Conservation (phyloP, 2,329 filamentous ascomycete species). For the Aureobasidium sp. region DNA sequence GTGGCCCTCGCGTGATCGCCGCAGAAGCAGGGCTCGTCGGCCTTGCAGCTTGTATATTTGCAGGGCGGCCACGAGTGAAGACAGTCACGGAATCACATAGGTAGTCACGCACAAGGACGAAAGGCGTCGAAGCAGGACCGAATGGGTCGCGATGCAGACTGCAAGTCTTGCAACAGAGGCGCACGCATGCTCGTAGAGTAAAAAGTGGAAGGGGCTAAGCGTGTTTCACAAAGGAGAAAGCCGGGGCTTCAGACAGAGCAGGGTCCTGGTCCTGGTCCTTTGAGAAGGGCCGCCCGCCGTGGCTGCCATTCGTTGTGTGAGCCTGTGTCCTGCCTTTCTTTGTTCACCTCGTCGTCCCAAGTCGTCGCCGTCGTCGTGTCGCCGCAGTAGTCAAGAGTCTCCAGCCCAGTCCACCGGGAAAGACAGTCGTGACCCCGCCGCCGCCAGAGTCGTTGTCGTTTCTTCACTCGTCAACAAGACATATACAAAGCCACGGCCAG, state of each 20-base stretch:
- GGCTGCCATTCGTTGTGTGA: neutral
- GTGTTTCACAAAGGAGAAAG: slow-evolving; percentile 10
- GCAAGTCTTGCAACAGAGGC: neutral
- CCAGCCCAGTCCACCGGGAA: neutral
- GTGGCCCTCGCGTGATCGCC: slow-evolving; percentile 2
- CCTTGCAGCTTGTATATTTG: neutral
- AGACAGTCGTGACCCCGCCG: neutral
- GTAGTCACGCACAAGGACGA: neutral
- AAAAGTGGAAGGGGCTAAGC: neutral
- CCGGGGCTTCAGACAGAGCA: slow-evolving; percentile 1
- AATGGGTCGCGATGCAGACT: neutral
- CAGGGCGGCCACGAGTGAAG: neutral
- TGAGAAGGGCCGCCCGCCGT: neutral
- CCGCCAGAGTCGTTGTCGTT: neutral
- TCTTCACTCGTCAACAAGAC: neutral
- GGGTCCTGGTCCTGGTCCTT: neutral
- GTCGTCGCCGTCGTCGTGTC: neutral
- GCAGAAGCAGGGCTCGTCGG: neutral
- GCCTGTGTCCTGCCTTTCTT: slow-evolving; percentile 10
- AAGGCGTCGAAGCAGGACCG: neutral
- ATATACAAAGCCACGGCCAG: slow-evolving; percentile 10
- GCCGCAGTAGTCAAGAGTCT: neutral
- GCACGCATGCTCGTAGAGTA: neutral
- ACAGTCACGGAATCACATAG: neutral
- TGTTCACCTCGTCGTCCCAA: slow-evolving; percentile 2